Percentiles rank a stretch among this genome's conserved stretches.
phyloP scores from a whole-genome alignment of 2,329 filamentous ascomycete species.

The Microdochium nivale region DNA sequence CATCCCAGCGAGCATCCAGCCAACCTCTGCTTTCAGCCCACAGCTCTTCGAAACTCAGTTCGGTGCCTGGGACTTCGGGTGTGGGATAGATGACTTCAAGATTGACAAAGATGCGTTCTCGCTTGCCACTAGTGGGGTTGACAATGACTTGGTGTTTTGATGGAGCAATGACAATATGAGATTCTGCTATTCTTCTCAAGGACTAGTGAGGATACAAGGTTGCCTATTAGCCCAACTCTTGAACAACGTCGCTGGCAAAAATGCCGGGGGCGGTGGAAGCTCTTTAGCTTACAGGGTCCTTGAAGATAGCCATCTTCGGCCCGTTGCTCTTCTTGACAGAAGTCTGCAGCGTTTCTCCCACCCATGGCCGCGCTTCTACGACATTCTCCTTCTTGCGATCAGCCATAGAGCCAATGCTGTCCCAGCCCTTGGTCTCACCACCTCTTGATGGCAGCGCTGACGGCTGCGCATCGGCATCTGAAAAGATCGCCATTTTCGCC shows the following conservation, averaged over 20 bases:
- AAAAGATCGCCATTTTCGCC: constrained; percentile 85
- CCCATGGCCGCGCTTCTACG: constrained; percentile 82
- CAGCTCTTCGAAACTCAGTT: constrained; percentile 88
- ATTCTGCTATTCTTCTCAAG: constrained; percentile 50
- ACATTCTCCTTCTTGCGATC: constrained; percentile 93
- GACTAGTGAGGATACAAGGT: constrained; percentile 44
- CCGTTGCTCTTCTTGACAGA: constrained; percentile 71
- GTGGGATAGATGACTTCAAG: constrained; percentile 79
- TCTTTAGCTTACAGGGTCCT: constrained; percentile 75
- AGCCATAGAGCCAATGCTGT: constrained; percentile 77
- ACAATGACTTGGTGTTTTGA: constrained; percentile 68
- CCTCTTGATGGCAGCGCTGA: constrained; percentile 45
- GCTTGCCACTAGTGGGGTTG: constrained; percentile 74
- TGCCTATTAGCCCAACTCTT: not conserved
- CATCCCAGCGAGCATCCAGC: constrained; percentile 49
- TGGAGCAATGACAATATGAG: constrained; percentile 60
- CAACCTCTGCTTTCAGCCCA: constrained; percentile 70
- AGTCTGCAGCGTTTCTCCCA: constrained; percentile 79
- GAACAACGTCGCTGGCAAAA: not conserved
- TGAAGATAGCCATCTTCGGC: constrained; percentile 86
- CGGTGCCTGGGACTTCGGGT: constrained; percentile 58
- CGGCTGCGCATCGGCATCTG: constrained; percentile 59
- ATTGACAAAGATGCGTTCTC: constrained; percentile 81
- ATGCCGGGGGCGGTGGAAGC: constrained; percentile 15
- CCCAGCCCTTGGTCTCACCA: constrained; percentile 67